Evolutionary conservation across 352 stramenopile genomes (phyloP).

Genomic region (Phytophthora tentaculata): DNA sequence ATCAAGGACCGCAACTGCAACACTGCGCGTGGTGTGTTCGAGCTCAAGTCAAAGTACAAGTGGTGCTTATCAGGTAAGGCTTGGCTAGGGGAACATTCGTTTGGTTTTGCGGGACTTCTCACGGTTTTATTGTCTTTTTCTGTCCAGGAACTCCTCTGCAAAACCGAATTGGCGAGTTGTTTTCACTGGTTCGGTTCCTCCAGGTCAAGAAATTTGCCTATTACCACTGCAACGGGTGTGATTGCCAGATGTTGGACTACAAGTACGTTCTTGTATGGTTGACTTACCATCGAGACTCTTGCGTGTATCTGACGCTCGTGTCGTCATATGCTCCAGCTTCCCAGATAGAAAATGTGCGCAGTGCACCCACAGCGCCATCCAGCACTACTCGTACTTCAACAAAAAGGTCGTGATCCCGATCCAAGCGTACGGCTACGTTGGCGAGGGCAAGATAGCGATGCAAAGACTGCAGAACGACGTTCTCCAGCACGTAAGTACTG

Average conservation of each 20-base stretch:
- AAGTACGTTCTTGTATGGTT: constrained; percentile 61
- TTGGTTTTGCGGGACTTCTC: background rate
- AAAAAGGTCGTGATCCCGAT: constrained; percentile 99
- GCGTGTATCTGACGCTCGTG: constrained; percentile 22
- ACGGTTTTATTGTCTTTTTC: constrained; percentile 3
- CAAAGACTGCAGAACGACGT: constrained; percentile 95
- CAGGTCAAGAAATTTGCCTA: constrained; percentile 97
- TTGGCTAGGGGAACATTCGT: background rate
- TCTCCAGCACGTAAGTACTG: constrained; percentile 81
- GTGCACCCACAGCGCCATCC: constrained; percentile 94
- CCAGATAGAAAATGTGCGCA: constrained; percentile 87
- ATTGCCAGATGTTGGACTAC: constrained; percentile 97
- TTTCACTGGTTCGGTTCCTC: constrained; percentile 98
- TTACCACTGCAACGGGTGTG: constrained; percentile 97
- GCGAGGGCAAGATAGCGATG: constrained; percentile 95
- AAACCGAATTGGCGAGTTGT: constrained; percentile 95
- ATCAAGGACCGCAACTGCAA: constrained; percentile 95
- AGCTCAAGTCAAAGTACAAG: constrained; percentile 95
- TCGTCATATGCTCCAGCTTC: constrained; percentile 44
- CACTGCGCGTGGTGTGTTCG: constrained; percentile 97
- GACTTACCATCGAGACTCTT: background rate
- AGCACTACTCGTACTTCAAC: constrained; percentile 99
- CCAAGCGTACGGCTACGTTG: constrained; percentile 94
- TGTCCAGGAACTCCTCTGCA: constrained; percentile 92
- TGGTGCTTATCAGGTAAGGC: constrained; percentile 97